Evolutionary conservation across 139 green algal species (phyloP).

Genomic region (Picochlorum sp.): DNA sequence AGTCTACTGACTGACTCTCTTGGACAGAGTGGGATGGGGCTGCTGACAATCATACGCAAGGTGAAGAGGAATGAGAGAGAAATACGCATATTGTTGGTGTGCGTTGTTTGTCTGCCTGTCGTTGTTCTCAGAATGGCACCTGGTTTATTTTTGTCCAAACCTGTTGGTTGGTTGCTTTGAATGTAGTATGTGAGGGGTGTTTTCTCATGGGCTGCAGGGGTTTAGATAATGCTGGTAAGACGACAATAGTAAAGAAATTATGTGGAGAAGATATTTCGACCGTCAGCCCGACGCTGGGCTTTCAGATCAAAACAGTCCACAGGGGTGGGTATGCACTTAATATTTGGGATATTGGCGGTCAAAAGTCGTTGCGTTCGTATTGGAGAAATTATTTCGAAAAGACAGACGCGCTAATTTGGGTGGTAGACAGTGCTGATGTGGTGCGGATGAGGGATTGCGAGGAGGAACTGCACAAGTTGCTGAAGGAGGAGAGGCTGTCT

Average conservation of each 20-base stretch:
- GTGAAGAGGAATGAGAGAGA: constrained; percentile 89
- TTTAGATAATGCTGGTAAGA: constrained; percentile 96
- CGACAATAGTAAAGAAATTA: constrained; percentile 89
- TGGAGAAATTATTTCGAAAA: constrained; percentile 98
- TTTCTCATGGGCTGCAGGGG: constrained; percentile 49
- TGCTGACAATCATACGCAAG: constrained; percentile 92
- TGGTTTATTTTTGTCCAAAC: no score
- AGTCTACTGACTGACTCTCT: no score
- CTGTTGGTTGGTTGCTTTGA: not conserved
- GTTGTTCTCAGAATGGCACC: no score
- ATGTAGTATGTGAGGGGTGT: constrained; percentile 1
- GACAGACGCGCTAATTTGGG: constrained; percentile 93
- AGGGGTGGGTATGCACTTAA: constrained; percentile 82
- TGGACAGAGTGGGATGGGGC: constrained; percentile 62
- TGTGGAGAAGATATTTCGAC: constrained; percentile 84
- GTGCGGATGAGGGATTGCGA: constrained; percentile 36
- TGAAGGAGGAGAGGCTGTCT: constrained; percentile 80
- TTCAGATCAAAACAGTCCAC: constrained; percentile 92
- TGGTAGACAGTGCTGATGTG: constrained; percentile 72
- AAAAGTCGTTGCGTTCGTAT: constrained; percentile 88
- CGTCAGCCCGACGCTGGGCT: constrained; percentile 90
- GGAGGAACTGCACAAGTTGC: constrained; percentile 64
- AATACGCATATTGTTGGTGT: constrained; percentile 94
- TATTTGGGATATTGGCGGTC: constrained; percentile 97
- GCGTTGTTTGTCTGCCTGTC: constrained; percentile 21